These are phyloP conservation scores for Zasmidium angulare DNA, from an alignment of 2,329 filamentous ascomycete genomes.

Conservation along the genomic window DNA sequence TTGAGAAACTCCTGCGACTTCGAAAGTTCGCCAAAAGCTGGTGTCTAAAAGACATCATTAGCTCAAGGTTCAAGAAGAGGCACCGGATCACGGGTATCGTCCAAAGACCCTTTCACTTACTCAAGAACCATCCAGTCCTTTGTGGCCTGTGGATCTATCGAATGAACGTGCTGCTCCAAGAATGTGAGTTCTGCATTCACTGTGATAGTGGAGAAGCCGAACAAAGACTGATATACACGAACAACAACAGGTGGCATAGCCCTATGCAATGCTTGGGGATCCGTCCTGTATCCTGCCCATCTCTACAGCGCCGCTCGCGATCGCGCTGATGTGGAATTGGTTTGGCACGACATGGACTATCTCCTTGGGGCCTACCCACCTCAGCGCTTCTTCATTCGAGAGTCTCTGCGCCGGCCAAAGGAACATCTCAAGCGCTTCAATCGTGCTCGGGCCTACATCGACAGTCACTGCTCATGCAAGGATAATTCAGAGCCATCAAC, in stretches of 20 bases:
- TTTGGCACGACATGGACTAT: constrained; percentile 10
- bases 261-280: constrained; percentile 8
- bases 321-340: constrained; percentile 2
- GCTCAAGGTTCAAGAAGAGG: background rate
- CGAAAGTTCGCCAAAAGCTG: constrained; percentile 2
- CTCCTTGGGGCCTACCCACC: background rate
- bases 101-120: background rate
- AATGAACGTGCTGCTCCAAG: constrained; percentile 3
- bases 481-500: background rate
- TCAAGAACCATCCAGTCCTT: constrained; percentile 7
- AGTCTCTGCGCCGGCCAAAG: background rate
- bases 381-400: constrained; percentile 6
- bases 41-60: background rate
- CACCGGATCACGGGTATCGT: too few species aligned
- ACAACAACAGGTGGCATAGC: background rate
- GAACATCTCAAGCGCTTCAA: constrained; percentile 6
- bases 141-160: constrained; percentile 1
- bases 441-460: background rate
- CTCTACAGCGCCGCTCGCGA: constrained; percentile 4
- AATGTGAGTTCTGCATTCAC: background rate
- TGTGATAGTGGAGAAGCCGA: too few species aligned
- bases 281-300: constrained; percentile 5
- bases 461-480: background rate
- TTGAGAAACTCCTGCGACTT: background rate
- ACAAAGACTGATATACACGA: too few species aligned